phyloP scores from a whole-genome alignment of 768 basidiomycete genomes.

The Lepiota venenata region DNA sequence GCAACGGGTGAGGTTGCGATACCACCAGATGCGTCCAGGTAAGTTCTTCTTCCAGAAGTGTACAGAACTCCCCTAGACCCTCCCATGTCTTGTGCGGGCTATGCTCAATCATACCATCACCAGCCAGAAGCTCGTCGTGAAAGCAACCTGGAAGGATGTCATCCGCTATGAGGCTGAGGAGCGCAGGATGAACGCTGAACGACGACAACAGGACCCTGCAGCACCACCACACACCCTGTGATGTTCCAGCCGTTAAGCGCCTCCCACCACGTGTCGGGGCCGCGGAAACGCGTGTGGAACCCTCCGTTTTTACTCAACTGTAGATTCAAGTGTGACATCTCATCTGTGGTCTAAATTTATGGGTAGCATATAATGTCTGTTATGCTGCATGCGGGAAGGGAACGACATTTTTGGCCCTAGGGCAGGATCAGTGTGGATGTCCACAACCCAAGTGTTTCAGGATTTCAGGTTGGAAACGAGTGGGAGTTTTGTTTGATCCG shows the following conservation, averaged over 20 bases:
- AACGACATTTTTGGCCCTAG: neutral
- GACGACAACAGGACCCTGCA: neutral
- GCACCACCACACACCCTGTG: neutral
- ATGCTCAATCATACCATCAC: conserved; percentile 11
- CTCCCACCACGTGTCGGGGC: neutral
- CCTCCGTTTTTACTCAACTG: conserved; percentile 4
- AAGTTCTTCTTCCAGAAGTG: neutral
- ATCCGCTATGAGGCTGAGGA: conserved; percentile 1
- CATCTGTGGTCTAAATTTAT: conserved; percentile 1
- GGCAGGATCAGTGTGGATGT: conserved; percentile 1
- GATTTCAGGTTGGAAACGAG: neutral
- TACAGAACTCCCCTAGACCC: neutral
- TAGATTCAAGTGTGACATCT: conserved; percentile 6
- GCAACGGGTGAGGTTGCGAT: conserved; percentile 49
- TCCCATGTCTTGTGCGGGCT: neutral
- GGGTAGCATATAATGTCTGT: neutral
- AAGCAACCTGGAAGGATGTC: conserved; percentile 13
- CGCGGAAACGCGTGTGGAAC: neutral
- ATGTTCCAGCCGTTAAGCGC: neutral
- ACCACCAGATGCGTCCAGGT: conserved; percentile 24
- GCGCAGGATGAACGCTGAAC: neutral
- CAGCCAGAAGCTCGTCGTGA: conserved; percentile 12
- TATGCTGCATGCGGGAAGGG: neutral
- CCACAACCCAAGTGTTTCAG: conserved; percentile 8
- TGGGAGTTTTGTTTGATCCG: conserved; percentile 6